Base-by-base conservation (phyloP, 768 basidiomycete species). In the Hygrocybe punicea region DNA sequence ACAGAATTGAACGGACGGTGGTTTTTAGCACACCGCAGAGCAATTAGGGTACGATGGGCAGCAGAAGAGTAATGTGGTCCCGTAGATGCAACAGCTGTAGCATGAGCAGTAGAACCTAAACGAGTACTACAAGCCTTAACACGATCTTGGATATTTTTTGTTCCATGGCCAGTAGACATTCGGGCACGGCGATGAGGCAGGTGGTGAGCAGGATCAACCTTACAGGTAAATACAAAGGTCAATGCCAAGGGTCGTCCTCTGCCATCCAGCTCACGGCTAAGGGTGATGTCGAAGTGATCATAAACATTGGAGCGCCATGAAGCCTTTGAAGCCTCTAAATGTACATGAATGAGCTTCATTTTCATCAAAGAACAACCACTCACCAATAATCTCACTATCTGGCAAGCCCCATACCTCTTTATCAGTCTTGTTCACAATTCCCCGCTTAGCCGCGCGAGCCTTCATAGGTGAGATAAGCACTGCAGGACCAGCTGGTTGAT, bases 1-100 rank as follows among this genome's bases (percentile, higher is more conserved):
- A 70, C 58, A 1, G 51, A 49, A 45, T 67, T 70, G 59, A 70
- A 66, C 2, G 67, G 68, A 19, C 62, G 59, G 17, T 62, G 55
- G 13, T 50, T 42, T 44, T 49, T 50, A 4, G 39, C 68, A 34
- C 61, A 69, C 6, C 61, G 56, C 34, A 72, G 14, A 7, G 66
- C 70, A 45, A 71, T 58, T 4, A 71, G 24, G 11, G 67, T 59
- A 23, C 63, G 55, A 57, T 71, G 66, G n/a, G 37, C 56, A 10
- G 58, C 60, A 7, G 39, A 34, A 8, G 56, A 53, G 49, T 59
- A 61, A 13, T 42, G 29, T 10, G 47, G 39, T 19, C 25, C 24
- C 8, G 21, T 19, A 21, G 2, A 6, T 19, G 39, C 29, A 29
- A 21, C 25, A n/a, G 17, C 37, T 34, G 24, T 9, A 29, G 29